These are phyloP conservation scores for Calocybe gangraenosa DNA, from an alignment of 768 basidiomycete genomes.

Conservation along the genomic window DNA sequence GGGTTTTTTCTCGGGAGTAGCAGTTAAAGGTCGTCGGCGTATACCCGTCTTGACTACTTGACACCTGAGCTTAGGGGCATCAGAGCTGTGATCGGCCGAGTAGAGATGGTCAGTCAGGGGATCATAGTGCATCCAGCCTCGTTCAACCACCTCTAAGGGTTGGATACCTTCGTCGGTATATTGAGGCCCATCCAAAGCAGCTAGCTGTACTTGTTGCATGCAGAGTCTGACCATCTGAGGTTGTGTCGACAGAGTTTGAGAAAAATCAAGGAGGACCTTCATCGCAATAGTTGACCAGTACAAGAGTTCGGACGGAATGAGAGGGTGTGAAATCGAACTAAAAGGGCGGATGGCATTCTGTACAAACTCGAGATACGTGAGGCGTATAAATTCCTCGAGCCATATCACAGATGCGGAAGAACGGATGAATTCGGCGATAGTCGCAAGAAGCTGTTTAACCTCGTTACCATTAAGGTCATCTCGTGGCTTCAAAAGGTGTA, in stretches of 20 bases:
- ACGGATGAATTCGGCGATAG: neutral
- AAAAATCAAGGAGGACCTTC: too few relatives aligned
- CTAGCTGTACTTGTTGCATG: neutral
- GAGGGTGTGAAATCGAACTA: neutral
- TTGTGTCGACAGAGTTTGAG: neutral
- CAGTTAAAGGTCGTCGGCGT: neutral
- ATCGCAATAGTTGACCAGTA: neutral
- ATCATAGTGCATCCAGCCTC: neutral
- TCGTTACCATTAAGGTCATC: neutral
- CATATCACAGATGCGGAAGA: neutral
- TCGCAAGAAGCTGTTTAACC: neutral
- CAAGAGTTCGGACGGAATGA: neutral
- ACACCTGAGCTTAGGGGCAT: neutral
- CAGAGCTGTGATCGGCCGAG: neutral
- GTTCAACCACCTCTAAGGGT: neutral
- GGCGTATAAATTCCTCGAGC: neutral
- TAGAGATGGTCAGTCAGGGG: neutral
- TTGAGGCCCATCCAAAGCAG: neutral
- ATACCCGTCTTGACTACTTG: neutral
- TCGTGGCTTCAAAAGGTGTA: neutral
- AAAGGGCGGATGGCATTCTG: neutral
- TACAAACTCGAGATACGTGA: neutral
- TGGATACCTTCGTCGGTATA: neutral
- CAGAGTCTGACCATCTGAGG: neutral
- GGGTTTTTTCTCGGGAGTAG: neutral